phyloP scores from a whole-genome alignment of 1,139 yeast species.

The Blastobotrys aristatus region DNA sequence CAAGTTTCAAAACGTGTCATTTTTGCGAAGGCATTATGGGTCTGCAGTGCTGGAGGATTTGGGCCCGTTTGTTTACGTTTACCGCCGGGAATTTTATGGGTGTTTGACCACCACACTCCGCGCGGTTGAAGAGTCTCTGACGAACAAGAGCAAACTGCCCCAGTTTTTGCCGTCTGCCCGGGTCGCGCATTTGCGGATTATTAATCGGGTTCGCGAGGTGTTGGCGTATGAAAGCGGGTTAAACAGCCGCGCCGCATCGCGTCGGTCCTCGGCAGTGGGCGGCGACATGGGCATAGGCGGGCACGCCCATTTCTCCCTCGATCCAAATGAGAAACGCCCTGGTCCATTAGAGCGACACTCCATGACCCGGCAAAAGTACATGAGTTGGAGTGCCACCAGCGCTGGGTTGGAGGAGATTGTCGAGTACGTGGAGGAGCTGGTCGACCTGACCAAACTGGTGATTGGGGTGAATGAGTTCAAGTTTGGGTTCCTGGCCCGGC shows the following conservation, averaged over 20 bases:
- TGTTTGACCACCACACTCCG: slow-evolving; percentile 37
- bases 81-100: slow-evolving; percentile 44
- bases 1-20: slow-evolving; percentile 43
- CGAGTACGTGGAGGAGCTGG: slow-evolving; percentile 45
- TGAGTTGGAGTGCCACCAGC: slow-evolving; percentile 49
- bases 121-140: slow-evolving; percentile 42
- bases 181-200: slow-evolving; percentile 43
- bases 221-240: slow-evolving; percentile 15
- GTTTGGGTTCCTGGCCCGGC: slow-evolving; percentile 46
- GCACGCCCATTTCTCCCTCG: not conserved
- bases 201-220: slow-evolving; percentile 40
- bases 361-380: slow-evolving; percentile 38
- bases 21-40: slow-evolving; percentile 42
- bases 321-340: not conserved
- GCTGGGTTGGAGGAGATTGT: slow-evolving; percentile 47
- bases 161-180: slow-evolving; percentile 47
- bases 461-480: slow-evolving; percentile 47
- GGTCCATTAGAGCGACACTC: slow-evolving; percentile 3
- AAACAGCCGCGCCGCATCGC: slow-evolving; percentile 10
- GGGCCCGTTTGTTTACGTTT: slow-evolving; percentile 39
- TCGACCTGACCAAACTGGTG: slow-evolving; percentile 38
- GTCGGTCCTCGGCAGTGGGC: slow-evolving; percentile 9
- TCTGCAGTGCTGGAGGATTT: slow-evolving; percentile 44
- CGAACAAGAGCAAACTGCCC: slow-evolving; percentile 44
- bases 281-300: too few relatives aligned